Conservation (phyloP, 768 basidiomycete species). For the Amanita jacksonii region DNA sequence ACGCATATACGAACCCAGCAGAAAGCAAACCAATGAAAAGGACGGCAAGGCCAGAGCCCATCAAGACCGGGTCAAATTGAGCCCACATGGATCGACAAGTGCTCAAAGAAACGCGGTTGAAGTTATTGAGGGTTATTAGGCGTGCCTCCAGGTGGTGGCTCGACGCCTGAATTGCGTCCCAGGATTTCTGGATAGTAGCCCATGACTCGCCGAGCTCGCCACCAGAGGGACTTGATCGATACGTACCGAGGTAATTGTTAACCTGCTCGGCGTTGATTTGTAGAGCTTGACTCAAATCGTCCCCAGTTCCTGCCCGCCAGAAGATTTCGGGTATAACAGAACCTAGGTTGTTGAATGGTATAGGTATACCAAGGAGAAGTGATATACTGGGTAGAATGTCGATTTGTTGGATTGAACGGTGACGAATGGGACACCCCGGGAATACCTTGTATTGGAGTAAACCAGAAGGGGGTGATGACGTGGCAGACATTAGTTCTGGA, state of each 20-base stretch:
- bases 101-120: constrained; percentile 51
- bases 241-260: constrained; percentile 63
- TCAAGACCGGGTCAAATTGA: constrained; percentile 77
- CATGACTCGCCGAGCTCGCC: constrained; percentile 66
- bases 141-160: constrained; percentile 23
- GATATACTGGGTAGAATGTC: constrained; percentile 86
- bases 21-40: constrained; percentile 48
- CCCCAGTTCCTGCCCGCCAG: constrained; percentile 34
- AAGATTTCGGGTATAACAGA: constrained; percentile 89
- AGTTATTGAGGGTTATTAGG: constrained; percentile 36
- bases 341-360: constrained; percentile 95
- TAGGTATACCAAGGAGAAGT: constrained; percentile 83
- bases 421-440: constrained; percentile 42
- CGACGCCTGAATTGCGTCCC: constrained; percentile 25
- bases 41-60: constrained; percentile 60
- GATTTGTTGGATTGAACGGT: constrained; percentile 81
- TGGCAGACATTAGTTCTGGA: constrained; percentile 30
- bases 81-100: constrained; percentile 89
- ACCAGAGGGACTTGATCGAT: constrained; percentile 61
- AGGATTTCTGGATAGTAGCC: constrained; percentile 37
- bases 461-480: constrained; percentile 31
- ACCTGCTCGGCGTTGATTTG: constrained; percentile 69
- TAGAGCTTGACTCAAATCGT: constrained; percentile 48
- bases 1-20: constrained; percentile 44
- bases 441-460: constrained; percentile 49